Conservation (phyloP, 73 alveolate genomes). For the Paramecium caudatum region DNA sequence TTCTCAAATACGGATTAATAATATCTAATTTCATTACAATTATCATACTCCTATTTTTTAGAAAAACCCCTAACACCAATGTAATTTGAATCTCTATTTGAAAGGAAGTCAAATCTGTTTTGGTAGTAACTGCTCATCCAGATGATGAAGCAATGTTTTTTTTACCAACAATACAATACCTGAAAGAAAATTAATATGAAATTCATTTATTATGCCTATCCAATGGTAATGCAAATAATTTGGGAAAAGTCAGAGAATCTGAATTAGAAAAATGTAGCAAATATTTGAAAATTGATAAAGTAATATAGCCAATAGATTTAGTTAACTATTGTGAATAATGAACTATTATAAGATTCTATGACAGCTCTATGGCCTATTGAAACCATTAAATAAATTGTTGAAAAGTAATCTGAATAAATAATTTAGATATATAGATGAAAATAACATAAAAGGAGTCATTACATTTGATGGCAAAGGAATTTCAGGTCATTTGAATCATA, state of each 20-base stretch:
- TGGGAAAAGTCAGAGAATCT: constrained; percentile 90
- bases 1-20: constrained; percentile 69
- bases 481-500: constrained; percentile 96
- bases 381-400: constrained; percentile 78
- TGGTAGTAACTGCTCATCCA: constrained; percentile 96
- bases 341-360: constrained; percentile 90
- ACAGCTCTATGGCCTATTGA: constrained; percentile 82
- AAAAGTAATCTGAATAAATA: constrained; percentile 32
- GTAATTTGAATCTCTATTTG: too few relatives aligned
- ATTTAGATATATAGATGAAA: constrained; percentile 62
- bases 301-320: background rate
- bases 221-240: constrained; percentile 90
- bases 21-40: constrained; percentile 68
- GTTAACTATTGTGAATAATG: constrained; percentile 81
- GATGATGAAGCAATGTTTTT: constrained; percentile 98
- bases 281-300: constrained; percentile 79
- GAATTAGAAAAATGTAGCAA: constrained; percentile 88
- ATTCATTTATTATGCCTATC: constrained; percentile 89
- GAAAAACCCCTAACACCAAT: too few relatives aligned
- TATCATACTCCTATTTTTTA: constrained; percentile 49
- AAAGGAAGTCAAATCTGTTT: constrained; percentile 78
- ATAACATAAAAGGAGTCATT: constrained; percentile 84
- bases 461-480: constrained; percentile 96
- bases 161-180: constrained; percentile 87
- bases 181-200: constrained; percentile 74